Percentiles rank a stretch among this genome's conserved stretches.
These are phyloP conservation scores for Vanderwaltozyma polyspora DNA, from an alignment of 805 yeast species.

Conservation along the genomic window DNA sequence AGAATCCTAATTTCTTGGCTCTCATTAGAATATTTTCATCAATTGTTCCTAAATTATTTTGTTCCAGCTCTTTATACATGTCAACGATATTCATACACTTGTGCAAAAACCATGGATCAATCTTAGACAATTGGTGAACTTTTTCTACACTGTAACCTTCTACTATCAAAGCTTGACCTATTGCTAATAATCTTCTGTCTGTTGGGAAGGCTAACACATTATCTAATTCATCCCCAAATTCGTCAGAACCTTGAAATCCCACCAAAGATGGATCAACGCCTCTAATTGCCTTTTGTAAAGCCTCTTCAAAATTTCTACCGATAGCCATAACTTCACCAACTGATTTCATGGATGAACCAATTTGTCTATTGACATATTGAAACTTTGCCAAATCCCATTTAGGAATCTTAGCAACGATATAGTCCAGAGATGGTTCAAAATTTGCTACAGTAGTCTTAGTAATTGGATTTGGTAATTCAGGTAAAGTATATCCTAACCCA, in stretches of 20 bases:
- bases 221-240: constrained; percentile 57
- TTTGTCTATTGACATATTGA: constrained; percentile 86
- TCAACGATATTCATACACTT: constrained; percentile 88
- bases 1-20: constrained; percentile 90
- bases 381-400: constrained; percentile 96
- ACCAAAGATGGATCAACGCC: constrained; percentile 84
- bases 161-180: constrained; percentile 90
- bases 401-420: constrained; percentile 94
- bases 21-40: constrained; percentile 59
- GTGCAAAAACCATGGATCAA: constrained; percentile 92
- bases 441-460: constrained; percentile 93
- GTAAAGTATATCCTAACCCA: constrained; percentile 87
- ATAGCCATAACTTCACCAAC: constrained; percentile 98
- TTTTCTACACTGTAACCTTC: constrained; percentile 84
- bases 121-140: constrained; percentile 84
- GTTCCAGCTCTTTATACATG: constrained; percentile 72
- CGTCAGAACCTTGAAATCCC: constrained; percentile 83
- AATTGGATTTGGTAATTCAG: constrained; percentile 91
- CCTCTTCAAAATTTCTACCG: constrained; percentile 96
- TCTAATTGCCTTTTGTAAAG: constrained; percentile 94
- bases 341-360: constrained; percentile 95
- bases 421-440: constrained; percentile 94
- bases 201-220: constrained; percentile 74
- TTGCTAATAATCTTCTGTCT: constrained; percentile 95
- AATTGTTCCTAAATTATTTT: constrained; percentile 45